Base-by-base conservation (phyloP, 495 filamentous ascomycete genomes). In the Neurospora intermedia region DNA sequence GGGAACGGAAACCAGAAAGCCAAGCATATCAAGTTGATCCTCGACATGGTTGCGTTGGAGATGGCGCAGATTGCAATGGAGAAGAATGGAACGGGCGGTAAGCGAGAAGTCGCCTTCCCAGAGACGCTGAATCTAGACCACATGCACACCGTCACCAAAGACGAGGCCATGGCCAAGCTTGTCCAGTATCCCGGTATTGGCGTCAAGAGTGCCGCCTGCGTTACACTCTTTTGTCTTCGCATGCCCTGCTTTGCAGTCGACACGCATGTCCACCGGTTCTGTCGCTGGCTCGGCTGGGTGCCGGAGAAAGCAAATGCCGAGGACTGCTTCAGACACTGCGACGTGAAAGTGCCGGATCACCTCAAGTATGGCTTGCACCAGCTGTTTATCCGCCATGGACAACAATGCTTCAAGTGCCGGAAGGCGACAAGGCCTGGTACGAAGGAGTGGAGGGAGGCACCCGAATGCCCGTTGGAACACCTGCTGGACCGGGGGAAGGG, bases 281-380 rank as follows among this genome's bases (percentile, higher is more conserved):
- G 89, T 77, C 90, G 89, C 72, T 97, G 94, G 90, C 88, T 99
- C 0, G 88, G 90, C 16, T 99, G 96, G 96, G 86, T 94, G 13
- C 88, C 89, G 0, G 77, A 82, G 40, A 88, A 88, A 23, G 89
- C 89, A 1, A 91, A 83, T 13, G 85, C 90, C 35, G 87, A 94
- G 69, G 88, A 89, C 18, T 90, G 92, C 0, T 97, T 92, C 80
- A 86, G 86, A 27, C 96, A 99, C 78, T 87, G 91, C 42, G 94
- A 99, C 46, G 89, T 92, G 20, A 86, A 87, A 8, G 89, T 98
- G 41, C 95, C 95, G 1, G 89, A 97, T 77, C 87, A 93, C 59
- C 82, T 96, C 31, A 99, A 98, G 80, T 98, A 98, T 75, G 85
- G 90, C 3, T 87, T 98, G 6, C 96, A 99, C 80, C 89, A 94